phyloP scores from a whole-genome alignment of 331 rosid genomes.

The Pyrus hybrid region DNA sequence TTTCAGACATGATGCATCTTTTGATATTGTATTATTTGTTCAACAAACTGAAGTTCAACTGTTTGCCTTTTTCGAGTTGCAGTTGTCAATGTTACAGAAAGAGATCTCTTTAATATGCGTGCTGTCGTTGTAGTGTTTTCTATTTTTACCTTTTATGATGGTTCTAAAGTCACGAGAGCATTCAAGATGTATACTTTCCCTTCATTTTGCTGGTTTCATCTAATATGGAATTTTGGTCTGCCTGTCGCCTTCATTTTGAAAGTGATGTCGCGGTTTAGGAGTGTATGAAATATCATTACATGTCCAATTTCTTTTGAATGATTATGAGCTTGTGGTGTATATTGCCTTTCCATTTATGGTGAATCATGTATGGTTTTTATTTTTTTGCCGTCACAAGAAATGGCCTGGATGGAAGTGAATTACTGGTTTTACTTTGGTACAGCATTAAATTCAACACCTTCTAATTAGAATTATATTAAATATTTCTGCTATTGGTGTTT shows the following conservation, averaged over 20 bases:
- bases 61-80: neutral
- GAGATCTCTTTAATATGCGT: neutral
- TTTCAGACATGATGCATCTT: conserved; percentile 1
- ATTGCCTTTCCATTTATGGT: neutral
- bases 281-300: neutral
- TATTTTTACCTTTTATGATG: conserved; percentile 3
- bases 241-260: neutral
- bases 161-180: conserved; percentile 6
- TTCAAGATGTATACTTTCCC: neutral
- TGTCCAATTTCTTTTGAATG: neutral
- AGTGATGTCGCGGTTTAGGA: neutral
- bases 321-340: neutral
- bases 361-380: neutral
- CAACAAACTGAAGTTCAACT: neutral
- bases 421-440: neutral
- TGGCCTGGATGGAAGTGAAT: conserved; percentile 1
- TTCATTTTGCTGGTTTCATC: neutral
- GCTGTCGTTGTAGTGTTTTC: neutral
- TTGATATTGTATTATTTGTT: conserved; percentile 3
- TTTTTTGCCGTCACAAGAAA: neutral
- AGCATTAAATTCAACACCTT: neutral
- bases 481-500: neutral
- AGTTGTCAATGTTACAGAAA: neutral
- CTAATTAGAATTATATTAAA: neutral
- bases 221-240: neutral